Percentiles rank a stretch among this genome's conserved stretches.
These are phyloP conservation scores for Trypanosoma brucei DNA, from an alignment of 208 protist species.

Conservation along the genomic window DNA sequence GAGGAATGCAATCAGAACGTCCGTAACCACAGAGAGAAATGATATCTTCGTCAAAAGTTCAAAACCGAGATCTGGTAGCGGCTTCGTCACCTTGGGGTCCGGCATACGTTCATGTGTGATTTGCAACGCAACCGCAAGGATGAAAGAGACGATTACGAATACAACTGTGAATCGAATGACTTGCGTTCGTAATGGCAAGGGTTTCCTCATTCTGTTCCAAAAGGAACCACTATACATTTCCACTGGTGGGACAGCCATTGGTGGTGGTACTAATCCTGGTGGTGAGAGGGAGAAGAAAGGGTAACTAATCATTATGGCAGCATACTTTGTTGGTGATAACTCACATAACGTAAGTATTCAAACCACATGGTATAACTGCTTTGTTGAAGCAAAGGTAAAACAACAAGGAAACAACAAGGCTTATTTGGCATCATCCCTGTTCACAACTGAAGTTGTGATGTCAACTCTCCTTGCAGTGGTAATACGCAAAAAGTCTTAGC, in stretches of 20 bases:
- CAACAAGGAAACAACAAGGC: too few relatives aligned
- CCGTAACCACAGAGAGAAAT: slow-evolving; percentile 36
- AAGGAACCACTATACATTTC: background rate
- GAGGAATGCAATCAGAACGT: slow-evolving; percentile 56
- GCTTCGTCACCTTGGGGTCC: slow-evolving; percentile 41
- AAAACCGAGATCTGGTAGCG: slow-evolving; percentile 70
- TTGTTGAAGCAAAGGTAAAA: too few relatives aligned
- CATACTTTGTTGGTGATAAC: too few relatives aligned
- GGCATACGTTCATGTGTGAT: slow-evolving; percentile 81
- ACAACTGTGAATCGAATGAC: slow-evolving; percentile 51
- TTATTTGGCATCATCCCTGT: too few relatives aligned
- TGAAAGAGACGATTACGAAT: slow-evolving; percentile 45
- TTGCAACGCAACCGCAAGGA: slow-evolving; percentile 54
- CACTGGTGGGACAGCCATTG: background rate
- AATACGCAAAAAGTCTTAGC: too few relatives aligned
- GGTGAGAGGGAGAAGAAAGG: background rate
- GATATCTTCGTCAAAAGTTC: slow-evolving; percentile 54
- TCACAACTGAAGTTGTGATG: too few relatives aligned
- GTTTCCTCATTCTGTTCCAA: slow-evolving; percentile 12
- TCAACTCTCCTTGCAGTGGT: too few relatives aligned
- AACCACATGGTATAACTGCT: too few relatives aligned
- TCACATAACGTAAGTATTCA: too few relatives aligned
- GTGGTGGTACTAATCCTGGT: background rate
- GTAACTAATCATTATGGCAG: background rate
- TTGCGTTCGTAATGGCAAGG: slow-evolving; percentile 68